phyloP scores from a whole-genome alignment of 2,329 filamentous ascomycete species.

The Apiospora saccharicola region DNA sequence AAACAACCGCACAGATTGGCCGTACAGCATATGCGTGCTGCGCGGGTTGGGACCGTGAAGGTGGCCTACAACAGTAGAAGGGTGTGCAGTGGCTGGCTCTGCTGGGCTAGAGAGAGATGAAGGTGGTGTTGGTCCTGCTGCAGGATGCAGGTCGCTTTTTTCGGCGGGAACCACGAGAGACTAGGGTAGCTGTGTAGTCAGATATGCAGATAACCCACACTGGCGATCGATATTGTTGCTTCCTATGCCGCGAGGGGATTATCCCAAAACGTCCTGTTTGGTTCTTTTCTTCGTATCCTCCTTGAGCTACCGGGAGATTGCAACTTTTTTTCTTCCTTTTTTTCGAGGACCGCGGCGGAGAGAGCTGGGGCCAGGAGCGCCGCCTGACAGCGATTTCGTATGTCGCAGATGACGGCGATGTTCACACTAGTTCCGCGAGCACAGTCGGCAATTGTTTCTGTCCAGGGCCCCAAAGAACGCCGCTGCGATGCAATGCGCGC shows the following conservation, averaged over 20 bases:
- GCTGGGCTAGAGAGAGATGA: constrained; percentile 6
- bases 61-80: constrained; percentile 4
- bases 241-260: constrained; percentile 5
- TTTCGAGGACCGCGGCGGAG: not conserved
- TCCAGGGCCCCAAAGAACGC: constrained; percentile 1
- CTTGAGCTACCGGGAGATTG: not conserved
- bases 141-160: constrained; percentile 21
- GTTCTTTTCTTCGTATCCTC: constrained; percentile 2
- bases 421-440: not conserved
- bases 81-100: constrained; percentile 15
- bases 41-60: constrained; percentile 5
- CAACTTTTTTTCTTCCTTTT: not conserved
- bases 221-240: constrained; percentile 18
- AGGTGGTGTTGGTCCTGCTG: constrained; percentile 14
- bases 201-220: constrained; percentile 21
- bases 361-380: not conserved
- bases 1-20: constrained; percentile 29
- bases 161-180: constrained; percentile 15
- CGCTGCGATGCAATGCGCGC: constrained; percentile 6
- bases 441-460: constrained; percentile 10
- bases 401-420: not conserved
- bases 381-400: constrained; percentile 1
- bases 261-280: not conserved
- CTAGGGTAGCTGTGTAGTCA: constrained; percentile 4
- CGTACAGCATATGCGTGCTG: constrained; percentile 27